These are phyloP conservation scores for Stromatinia cepivora DNA, from an alignment of 2,329 filamentous ascomycete species.

Conservation along the genomic window DNA sequence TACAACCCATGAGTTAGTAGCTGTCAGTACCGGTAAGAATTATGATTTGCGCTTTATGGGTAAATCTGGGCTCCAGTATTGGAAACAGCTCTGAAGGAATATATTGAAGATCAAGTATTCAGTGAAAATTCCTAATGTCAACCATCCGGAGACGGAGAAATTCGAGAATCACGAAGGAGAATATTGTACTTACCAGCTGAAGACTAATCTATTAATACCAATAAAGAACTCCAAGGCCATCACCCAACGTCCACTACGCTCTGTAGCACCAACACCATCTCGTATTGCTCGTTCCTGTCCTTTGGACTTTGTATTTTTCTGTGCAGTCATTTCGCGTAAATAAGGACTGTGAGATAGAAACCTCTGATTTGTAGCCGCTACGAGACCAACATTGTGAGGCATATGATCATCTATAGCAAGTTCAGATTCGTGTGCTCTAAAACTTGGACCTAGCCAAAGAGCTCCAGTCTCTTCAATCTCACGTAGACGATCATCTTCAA, in stretches of 20 bases:
- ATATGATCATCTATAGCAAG: slow-evolving; percentile 32
- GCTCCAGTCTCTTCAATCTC: slow-evolving; percentile 63
- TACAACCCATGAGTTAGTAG: not conserved
- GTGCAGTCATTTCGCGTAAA: slow-evolving; percentile 67
- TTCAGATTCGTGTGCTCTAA: slow-evolving; percentile 34
- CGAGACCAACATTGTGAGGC: slow-evolving; percentile 35
- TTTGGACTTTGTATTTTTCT: slow-evolving; percentile 50
- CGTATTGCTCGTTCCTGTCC: slow-evolving; percentile 48
- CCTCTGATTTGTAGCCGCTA: slow-evolving; percentile 34
- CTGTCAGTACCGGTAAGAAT: not conserved
- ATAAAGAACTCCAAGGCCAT: slow-evolving; percentile 74
- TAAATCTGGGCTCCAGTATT: not conserved
- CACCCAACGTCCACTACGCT: slow-evolving; percentile 76
- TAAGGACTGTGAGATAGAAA: slow-evolving; percentile 58
- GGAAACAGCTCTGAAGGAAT: not conserved
- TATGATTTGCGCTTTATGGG: not conserved
- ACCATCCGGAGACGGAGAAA: too few species aligned
- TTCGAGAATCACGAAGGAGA: not conserved
- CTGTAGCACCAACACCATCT: slow-evolving; percentile 75
- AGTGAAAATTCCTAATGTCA: not conserved
- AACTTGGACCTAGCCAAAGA: slow-evolving; percentile 41
- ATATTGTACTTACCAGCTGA: slow-evolving; percentile 43
- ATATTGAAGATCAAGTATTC: not conserved
- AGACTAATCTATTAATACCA: slow-evolving; percentile 67
- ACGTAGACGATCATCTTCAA: slow-evolving; percentile 81